These are phyloP conservation scores for Syzygium jambos DNA, from an alignment of 345 rosid species.

Conservation along the genomic window DNA sequence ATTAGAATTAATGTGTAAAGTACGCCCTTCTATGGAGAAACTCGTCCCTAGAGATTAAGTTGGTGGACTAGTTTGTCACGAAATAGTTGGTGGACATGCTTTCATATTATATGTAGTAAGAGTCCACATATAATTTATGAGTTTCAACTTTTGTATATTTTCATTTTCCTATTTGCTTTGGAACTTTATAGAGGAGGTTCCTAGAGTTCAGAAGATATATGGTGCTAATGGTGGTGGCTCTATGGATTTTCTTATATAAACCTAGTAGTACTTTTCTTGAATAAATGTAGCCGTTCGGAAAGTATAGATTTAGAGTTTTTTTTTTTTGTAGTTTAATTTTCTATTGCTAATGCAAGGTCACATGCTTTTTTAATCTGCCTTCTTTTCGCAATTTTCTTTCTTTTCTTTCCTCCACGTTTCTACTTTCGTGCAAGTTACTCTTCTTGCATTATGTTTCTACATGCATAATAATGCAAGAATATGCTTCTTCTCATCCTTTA, in stretches of 20 bases:
- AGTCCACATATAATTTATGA: background rate
- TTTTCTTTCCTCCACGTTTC: too few relatives aligned
- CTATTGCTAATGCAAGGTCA: background rate
- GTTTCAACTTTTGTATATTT: background rate
- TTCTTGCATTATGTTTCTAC: too few relatives aligned
- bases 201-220: background rate
- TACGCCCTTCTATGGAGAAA: conserved; percentile 10
- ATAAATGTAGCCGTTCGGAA: background rate
- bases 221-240: background rate
- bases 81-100: background rate
- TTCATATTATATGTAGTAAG: background rate
- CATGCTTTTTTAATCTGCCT: background rate
- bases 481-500: too few relatives aligned
- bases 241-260: background rate
- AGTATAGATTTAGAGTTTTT: background rate
- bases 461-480: background rate
- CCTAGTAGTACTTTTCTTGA: background rate
- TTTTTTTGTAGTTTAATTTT: background rate
- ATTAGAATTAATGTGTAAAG: conserved; percentile 28
- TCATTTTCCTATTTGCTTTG: background rate
- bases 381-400: too few relatives aligned
- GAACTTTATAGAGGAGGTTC: background rate
- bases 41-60: conserved; percentile 29
- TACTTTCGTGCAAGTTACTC: too few relatives aligned
- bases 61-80: background rate